phyloP scores from a whole-genome alignment of 2,329 filamentous ascomycete species.

The Fusarium sp. region DNA sequence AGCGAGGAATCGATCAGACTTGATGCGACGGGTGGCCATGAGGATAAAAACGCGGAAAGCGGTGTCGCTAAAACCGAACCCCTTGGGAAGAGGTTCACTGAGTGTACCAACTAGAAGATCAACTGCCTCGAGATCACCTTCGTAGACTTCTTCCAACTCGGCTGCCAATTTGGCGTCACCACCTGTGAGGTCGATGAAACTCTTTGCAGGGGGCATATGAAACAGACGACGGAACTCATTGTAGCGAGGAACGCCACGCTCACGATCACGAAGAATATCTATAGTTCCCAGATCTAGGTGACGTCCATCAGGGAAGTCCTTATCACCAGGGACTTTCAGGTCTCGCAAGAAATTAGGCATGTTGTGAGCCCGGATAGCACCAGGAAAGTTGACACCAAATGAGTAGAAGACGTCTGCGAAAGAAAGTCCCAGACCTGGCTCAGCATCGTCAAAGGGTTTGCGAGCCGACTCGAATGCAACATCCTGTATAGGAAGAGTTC shows the following conservation, averaged over 20 bases:
- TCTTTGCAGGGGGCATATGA: constrained; percentile 19
- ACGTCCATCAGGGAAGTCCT: constrained; percentile 19
- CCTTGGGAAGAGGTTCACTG: constrained; percentile 13
- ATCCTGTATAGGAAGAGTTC: constrained; percentile 13
- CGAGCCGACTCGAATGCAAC: constrained; percentile 24
- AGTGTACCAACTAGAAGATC: constrained; percentile 28
- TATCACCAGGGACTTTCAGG: constrained; percentile 4
- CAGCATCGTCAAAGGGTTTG: neutral
- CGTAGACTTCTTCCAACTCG: constrained; percentile 17
- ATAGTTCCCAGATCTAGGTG: constrained; percentile 29
- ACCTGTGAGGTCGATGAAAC: constrained; percentile 20
- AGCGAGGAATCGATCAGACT: constrained; percentile 29
- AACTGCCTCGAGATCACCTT: constrained; percentile 6
- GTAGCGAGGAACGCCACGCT: constrained; percentile 28
- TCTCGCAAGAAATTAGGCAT: constrained; percentile 29
- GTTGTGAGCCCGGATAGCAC: constrained; percentile 29
- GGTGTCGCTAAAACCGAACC: constrained; percentile 30
- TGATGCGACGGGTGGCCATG: constrained; percentile 29
- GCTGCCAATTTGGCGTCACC: constrained; percentile 17
- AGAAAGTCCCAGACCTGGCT: neutral
- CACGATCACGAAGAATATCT: constrained; percentile 33
- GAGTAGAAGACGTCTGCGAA: constrained; percentile 33
- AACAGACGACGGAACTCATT: constrained; percentile 29
- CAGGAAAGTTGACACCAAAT: constrained; percentile 20
- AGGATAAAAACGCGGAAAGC: constrained; percentile 31